Evolutionary conservation across 305 asterid species (phyloP), one percentile per base, ranked within the genome.

Genomic region (Caryopteris hybrid): DNA sequence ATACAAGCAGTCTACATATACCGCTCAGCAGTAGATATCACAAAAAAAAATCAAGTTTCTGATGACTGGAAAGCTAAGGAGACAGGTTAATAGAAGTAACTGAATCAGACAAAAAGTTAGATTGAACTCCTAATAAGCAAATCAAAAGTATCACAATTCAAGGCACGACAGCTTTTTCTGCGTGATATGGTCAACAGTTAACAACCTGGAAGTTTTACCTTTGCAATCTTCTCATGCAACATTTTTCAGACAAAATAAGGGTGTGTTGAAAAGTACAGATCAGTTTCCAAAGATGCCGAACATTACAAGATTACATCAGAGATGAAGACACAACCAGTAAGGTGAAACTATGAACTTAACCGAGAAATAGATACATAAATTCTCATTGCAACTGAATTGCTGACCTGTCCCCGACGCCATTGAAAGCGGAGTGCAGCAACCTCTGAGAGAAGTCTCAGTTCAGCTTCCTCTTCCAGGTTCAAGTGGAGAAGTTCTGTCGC

Each of bases 401-500:
- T 54, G 29, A 91, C 99, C 95, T 91, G 98, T 60, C 84, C 78
- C 66, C n/a, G 85, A 41, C 98, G 96, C 98, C 98, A 94, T 69
- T 78, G 81, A 63, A 81, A 78, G 54, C 97, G 90, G 55, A 83
- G 88, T 33, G 81, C 69, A 79, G 98, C 98, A 76, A 93, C 96
- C 82, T 91, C 95, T 11, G 93, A 87, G 59, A 91, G 96, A 74
- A 91, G 86, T 71, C 86, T 85, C 34, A 94, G 75, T 75, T 91
- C 98, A 70, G 74, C 66, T 83, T 91, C 96, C 84, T 91, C 98
- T 80, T 86, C 89, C 66, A 94, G 88, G 86, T 91, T 89, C 81
- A 91, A 72, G 79, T 87, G 88, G 59, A 94, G 96, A 64, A 94
- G 99, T 85, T 91, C 96, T 42, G 95, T 78, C 58, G 99, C 99